Evolutionary conservation across 495 filamentous ascomycete species (phyloP).

Genomic region (Penicillium crystallinum): DNA sequence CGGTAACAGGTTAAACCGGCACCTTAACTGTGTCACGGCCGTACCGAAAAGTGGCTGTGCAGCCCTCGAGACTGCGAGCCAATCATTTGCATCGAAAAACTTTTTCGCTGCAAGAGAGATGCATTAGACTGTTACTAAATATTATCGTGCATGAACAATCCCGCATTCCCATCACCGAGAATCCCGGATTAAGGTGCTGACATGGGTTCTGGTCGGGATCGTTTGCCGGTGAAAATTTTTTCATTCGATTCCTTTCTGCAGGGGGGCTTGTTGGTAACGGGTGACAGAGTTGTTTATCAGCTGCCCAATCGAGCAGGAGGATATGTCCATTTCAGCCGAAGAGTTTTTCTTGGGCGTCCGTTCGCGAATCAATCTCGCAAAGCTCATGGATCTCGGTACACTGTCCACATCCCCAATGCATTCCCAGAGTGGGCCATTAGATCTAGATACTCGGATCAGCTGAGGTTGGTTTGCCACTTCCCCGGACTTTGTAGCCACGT

Average conservation of each 20-base stretch:
- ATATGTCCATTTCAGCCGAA: neutral
- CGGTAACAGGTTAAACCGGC: constrained; percentile 8
- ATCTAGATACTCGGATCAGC: constrained; percentile 4
- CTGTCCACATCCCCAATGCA: neutral
- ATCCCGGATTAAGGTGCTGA: constrained; percentile 5
- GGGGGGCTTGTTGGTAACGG: neutral
- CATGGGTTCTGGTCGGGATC: neutral
- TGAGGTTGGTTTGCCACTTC: constrained; percentile 8
- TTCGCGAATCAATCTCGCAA: neutral
- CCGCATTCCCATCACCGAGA: neutral
- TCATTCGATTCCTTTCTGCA: neutral
- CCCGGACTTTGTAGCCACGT: constrained; percentile 5
- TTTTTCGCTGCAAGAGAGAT: neutral
- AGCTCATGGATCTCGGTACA: no score
- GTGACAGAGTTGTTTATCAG: neutral
- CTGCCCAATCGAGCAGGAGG: neutral
- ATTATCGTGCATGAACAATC: constrained; percentile 1
- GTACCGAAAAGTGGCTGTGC: constrained; percentile 7
- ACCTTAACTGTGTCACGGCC: constrained; percentile 1
- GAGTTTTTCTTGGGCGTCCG: neutral
- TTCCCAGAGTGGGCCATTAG: constrained; percentile 1
- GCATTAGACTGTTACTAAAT: constrained; percentile 6
- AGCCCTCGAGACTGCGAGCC: neutral
- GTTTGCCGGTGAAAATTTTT: constrained; percentile 7
- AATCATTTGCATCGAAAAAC: constrained; percentile 6